Evolutionary conservation across 2,329 filamentous ascomycete genomes (phyloP).

Genomic region (Blumeriella jaapii): DNA sequence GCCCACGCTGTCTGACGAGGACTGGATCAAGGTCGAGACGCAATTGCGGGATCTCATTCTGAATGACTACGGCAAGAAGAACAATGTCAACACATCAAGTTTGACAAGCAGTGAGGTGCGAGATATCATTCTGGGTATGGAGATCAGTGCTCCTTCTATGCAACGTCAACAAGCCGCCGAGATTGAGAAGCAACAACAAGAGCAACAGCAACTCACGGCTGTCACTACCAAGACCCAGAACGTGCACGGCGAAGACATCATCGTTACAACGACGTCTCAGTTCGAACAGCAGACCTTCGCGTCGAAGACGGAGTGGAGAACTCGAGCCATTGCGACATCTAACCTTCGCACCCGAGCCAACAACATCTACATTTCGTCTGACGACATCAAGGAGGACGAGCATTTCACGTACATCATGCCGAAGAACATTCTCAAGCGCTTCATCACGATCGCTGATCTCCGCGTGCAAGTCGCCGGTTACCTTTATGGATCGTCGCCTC

Average conservation of each 20-base stretch:
- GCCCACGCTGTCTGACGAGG: conserved; percentile 86
- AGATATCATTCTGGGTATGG: conserved; percentile 98
- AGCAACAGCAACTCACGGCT: conserved; percentile 90
- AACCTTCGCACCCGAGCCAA: conserved; percentile 89
- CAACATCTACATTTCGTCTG: conserved; percentile 97
- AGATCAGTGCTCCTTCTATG: conserved; percentile 95
- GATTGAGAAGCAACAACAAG: conserved; percentile 97
- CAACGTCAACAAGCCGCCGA: conserved; percentile 97
- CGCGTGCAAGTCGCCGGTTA: conserved; percentile 95
- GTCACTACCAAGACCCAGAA: conserved; percentile 99
- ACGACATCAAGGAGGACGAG: conserved; percentile 82
- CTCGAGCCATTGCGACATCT: conserved; percentile 87
- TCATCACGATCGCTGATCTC: conserved; percentile 94
- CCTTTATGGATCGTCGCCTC: conserved; percentile 82
- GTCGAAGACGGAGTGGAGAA: conserved; percentile 98
- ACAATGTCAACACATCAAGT: conserved; percentile 97
- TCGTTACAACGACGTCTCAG: conserved; percentile 94
- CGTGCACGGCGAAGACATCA: conserved; percentile 91
- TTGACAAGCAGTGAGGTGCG: conserved; percentile 94
- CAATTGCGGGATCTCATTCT: conserved; percentile 90
- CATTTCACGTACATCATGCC: conserved; percentile 95
- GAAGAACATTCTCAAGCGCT: conserved; percentile 95
- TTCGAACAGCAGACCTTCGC: conserved; percentile 97
- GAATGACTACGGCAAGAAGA: conserved; percentile 99
- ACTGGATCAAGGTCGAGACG: conserved; percentile 99